Base-by-base conservation (phyloP, 805 yeast genomes). In the Wickerhamomyces subpelliculosus region DNA sequence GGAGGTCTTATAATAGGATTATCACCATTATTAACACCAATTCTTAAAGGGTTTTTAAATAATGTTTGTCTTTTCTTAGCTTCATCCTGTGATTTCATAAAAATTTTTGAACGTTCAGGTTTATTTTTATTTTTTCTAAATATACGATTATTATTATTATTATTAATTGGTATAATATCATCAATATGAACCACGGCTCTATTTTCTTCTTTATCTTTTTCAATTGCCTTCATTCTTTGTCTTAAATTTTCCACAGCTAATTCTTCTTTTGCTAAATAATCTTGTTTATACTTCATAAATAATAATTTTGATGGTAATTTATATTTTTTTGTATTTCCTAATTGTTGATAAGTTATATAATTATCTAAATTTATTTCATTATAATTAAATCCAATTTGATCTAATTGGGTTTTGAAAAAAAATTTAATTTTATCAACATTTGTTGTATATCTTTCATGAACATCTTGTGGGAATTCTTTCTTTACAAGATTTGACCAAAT, bases 271-370 rank as follows among this genome's bases (percentile, higher is more conserved):
- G 47, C 45, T 2, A 47, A 34, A 8, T 51, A 52, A 23, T 65
- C 70, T 24, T 58, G 47, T 21, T 54, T 51, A 36, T 61, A 60
- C 39, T 54, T 54, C 32, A 57, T 43, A 37, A 57, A 62, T 5
- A 66, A 43, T 45, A 63, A 47, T 37, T 65, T 54, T 16, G 57
- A 60, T 0, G 70, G 68, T 8, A 64, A 38, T 38, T 45, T 55
- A 41, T 47, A 64, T 39, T 54, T 60, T 36, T 48, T 58, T 2
- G 39, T 37, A 8, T 35, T 21, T 0, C 37, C 34, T 5, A 37
- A 27, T 16, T 47, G 35, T 12, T 42, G 38, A 4, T 22, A 24
- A 3, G 38, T 32, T 17, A 54, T 39, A 30, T 46, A 48, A 34
- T 45, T 42, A 14, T 44, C 47, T 10, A 53, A 16, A 18, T 46